Base-by-base conservation (phyloP, 371 early-diverging fungal species). In the Mucor mucedo region DNA sequence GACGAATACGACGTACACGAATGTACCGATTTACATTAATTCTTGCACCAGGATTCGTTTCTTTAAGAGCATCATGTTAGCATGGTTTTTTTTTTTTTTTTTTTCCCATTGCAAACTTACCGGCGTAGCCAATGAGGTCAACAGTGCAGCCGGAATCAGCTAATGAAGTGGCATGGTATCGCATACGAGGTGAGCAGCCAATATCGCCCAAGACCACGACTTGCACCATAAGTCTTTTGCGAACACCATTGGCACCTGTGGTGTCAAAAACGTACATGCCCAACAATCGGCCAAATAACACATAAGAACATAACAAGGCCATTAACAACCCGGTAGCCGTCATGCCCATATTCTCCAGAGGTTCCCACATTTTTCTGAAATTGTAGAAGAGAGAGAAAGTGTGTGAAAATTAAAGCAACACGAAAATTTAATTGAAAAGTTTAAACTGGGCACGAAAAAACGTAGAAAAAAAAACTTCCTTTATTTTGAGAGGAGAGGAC, bases 151-250 rank as follows among this genome's bases (percentile, higher is more conserved):
- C 93, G 9, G 83, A 78, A 41, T 82, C 74, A 5, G 91, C 92
- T 30, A 95, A 76, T 42, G 94, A 92, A 6, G 87, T 69, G n/a
- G 95, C 95, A 71, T 98, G 98, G 65, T 93, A 89, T 60, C 91
- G 84, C 91, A 96, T 97, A n/a, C 98, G 90, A 10, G 98, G 97
- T n/a, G 95, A 94, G 59, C 91, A 87, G 5, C 95, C 96, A 67
- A 96, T 85, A 70, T 97, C 98, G 3, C 95, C 97, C 38, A 96
- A 77, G 2, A 97, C 97, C 10, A 95, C 81, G 16, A 95, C 82
- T 42, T 83, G 82, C 5, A 87, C 87, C 32, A 76, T 63, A 0
- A 75, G 57, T 21, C 69, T 66, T 47, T 66, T 67, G 27, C 78
- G 71, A 16, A 69, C 16, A 2, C 69, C 62, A 1, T 66, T 60